Evolutionary conservation across 148 eudicot genomes (phyloP).

Genomic region (Polygonum aviculare): DNA sequence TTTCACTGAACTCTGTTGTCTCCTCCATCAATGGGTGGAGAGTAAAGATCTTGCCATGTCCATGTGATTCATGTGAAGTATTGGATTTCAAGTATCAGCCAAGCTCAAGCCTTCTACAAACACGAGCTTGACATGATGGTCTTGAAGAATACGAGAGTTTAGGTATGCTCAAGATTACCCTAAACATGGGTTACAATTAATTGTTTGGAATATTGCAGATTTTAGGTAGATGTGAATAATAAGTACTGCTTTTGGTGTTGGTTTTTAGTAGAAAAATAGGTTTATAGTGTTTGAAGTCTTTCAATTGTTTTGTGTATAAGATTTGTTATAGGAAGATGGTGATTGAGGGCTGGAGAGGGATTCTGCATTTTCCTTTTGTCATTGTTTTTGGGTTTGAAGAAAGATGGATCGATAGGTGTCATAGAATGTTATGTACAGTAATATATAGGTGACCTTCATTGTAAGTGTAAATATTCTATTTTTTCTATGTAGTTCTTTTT

Average conservation of each 20-base stretch:
- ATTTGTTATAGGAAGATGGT: neutral
- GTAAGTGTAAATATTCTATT: neutral
- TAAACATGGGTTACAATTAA: neutral
- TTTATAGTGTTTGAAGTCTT: neutral
- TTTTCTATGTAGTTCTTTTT: too few species aligned
- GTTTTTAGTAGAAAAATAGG: neutral
- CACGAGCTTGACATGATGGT: neutral
- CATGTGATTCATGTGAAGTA: neutral
- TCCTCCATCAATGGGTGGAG: too few species aligned
- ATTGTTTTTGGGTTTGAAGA: neutral
- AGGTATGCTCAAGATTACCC: neutral
- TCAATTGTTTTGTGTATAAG: neutral
- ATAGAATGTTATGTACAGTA: neutral
- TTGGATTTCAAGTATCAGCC: neutral
- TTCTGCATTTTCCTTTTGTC: neutral
- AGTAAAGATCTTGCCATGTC: neutral
- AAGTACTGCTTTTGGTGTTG: neutral
- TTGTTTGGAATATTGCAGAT: neutral
- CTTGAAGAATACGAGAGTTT: too few species aligned
- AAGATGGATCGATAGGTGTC: neutral
- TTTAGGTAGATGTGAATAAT: neutral
- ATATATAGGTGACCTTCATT: neutral
- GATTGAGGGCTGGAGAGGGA: neutral
- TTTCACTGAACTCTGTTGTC: constrained; percentile 28
- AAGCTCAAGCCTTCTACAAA: too few species aligned